These are phyloP conservation scores for Passalora sequoiae DNA, from an alignment of 2,329 filamentous ascomycete species.

Conservation along the genomic window DNA sequence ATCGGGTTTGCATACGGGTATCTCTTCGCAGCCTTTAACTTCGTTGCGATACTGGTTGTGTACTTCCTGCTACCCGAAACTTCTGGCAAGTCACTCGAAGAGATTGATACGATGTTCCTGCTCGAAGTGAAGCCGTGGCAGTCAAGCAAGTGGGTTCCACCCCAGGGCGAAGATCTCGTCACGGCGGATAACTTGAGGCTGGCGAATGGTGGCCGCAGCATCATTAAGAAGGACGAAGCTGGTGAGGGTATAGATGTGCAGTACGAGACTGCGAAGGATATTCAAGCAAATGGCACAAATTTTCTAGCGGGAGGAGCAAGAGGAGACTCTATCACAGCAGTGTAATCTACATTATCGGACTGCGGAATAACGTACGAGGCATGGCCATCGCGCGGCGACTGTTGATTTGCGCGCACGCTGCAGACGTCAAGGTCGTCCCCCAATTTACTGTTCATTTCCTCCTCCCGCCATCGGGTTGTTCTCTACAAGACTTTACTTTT, in stretches of 20 bases:
- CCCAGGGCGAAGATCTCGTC: conserved; percentile 22
- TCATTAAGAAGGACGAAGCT: conserved; percentile 25
- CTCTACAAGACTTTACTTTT: too few species aligned
- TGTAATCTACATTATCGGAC: too few species aligned
- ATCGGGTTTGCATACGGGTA: conserved; percentile 35
- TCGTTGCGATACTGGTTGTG: conserved; percentile 26
- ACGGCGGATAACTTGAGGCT: conserved; percentile 26
- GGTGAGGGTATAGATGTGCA: conserved; percentile 8
- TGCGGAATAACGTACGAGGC: too few species aligned
- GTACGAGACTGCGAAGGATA: conserved; percentile 12
- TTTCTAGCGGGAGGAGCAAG: conserved; percentile 8
- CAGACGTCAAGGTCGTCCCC: too few species aligned
- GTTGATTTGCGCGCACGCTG: too few species aligned
- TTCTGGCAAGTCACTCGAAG: conserved; percentile 31
- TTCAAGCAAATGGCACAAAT: conserved; percentile 8
- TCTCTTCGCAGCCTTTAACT: conserved; percentile 32
- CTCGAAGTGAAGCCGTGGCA: conserved; percentile 27
- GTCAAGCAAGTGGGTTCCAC: conserved; percentile 28
- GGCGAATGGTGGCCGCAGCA: conserved; percentile 23
- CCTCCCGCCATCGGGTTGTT: too few species aligned
- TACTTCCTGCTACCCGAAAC: conserved; percentile 34
- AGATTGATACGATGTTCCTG: conserved; percentile 33
- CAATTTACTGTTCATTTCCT: too few species aligned
- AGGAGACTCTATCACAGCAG: too few species aligned
- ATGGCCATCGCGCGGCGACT: too few species aligned